These are phyloP conservation scores for Clonostachys chloroleuca DNA, from an alignment of 2,329 filamentous ascomycete species.

Conservation along the genomic window DNA sequence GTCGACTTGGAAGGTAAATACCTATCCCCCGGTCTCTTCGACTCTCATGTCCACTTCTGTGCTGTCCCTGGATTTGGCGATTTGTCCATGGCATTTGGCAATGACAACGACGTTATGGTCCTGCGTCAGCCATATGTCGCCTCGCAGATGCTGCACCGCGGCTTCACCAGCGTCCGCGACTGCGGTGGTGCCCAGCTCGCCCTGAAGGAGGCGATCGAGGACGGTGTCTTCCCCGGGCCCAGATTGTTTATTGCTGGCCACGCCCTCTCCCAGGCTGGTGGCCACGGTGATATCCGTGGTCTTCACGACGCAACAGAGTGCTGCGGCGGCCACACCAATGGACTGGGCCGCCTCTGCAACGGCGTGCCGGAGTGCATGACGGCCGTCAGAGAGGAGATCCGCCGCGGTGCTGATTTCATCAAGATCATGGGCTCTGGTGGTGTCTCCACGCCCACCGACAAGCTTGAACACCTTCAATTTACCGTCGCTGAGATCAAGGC, in stretches of 20 bases:
- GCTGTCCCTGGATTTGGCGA: slow-evolving; percentile 17
- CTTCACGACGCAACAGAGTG: neutral
- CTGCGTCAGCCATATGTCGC: slow-evolving; percentile 42
- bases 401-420: slow-evolving; percentile 54
- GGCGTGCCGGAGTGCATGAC: slow-evolving; percentile 50
- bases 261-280: slow-evolving; percentile 50
- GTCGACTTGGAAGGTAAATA: slow-evolving; percentile 19
- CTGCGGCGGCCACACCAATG: slow-evolving; percentile 13
- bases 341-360: slow-evolving; percentile 32
- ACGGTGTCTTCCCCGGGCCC: slow-evolving; percentile 50
- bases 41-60: slow-evolving; percentile 23
- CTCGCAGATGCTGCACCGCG: slow-evolving; percentile 46
- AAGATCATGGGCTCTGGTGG: slow-evolving; percentile 53
- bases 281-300: slow-evolving; percentile 39
- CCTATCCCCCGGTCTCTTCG: slow-evolving; percentile 24
- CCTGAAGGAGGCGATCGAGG: slow-evolving; percentile 51
- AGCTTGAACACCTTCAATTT: slow-evolving; percentile 49
- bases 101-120: slow-evolving; percentile 26
- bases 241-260: slow-evolving; percentile 49
- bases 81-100: slow-evolving; percentile 7
- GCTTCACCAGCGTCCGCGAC: slow-evolving; percentile 56
- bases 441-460: slow-evolving; percentile 47
- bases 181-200: slow-evolving; percentile 51
- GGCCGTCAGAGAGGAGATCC: slow-evolving; percentile 46
- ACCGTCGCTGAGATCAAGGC: slow-evolving; percentile 50